phyloP scores from a whole-genome alignment of 495 filamentous ascomycete species.

The Aspergillus coremiiformis region DNA sequence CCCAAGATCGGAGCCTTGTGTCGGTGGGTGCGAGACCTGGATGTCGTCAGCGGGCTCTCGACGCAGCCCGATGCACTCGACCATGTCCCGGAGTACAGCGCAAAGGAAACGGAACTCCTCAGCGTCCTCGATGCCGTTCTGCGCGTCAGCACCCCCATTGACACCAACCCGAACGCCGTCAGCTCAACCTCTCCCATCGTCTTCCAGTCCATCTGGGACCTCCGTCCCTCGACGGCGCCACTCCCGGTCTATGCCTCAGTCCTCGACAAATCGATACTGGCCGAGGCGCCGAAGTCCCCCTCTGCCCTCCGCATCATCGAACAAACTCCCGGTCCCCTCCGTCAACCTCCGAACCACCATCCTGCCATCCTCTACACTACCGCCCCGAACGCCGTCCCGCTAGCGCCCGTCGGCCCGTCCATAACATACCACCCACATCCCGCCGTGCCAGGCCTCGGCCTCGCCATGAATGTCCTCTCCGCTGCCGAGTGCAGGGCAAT shows the following conservation, averaged over 20 bases:
- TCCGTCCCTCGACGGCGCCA: constrained; percentile 25
- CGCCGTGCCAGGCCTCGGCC: constrained; percentile 30
- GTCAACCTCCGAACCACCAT: constrained; percentile 36
- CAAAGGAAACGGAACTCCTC: constrained; percentile 24
- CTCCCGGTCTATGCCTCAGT: constrained; percentile 29
- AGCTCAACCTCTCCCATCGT: constrained; percentile 26
- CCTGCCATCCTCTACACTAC: constrained; percentile 34
- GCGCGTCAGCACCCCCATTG: constrained; percentile 31
- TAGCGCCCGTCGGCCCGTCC: constrained; percentile 18
- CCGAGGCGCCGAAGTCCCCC: constrained; percentile 21
- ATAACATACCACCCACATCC: constrained; percentile 34
- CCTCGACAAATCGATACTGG: constrained; percentile 30
- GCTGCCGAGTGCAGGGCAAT: constrained; percentile 28
- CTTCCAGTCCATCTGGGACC: constrained; percentile 36
- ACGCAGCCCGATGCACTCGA: constrained; percentile 22
- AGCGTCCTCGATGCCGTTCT: constrained; percentile 32
- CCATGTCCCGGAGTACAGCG: constrained; percentile 17
- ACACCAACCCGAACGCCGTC: constrained; percentile 21
- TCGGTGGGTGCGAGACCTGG: constrained; percentile 35
- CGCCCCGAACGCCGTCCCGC: constrained; percentile 24
- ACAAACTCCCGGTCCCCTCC: constrained; percentile 25
- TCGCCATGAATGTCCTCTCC: constrained; percentile 29
- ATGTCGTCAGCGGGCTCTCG: constrained; percentile 35
- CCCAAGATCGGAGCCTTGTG: constrained; percentile 36
- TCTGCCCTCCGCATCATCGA: constrained; percentile 30